These are phyloP conservation scores for Corchorus capsularis DNA, from an alignment of 345 rosid genomes.

Conservation along the genomic window DNA sequence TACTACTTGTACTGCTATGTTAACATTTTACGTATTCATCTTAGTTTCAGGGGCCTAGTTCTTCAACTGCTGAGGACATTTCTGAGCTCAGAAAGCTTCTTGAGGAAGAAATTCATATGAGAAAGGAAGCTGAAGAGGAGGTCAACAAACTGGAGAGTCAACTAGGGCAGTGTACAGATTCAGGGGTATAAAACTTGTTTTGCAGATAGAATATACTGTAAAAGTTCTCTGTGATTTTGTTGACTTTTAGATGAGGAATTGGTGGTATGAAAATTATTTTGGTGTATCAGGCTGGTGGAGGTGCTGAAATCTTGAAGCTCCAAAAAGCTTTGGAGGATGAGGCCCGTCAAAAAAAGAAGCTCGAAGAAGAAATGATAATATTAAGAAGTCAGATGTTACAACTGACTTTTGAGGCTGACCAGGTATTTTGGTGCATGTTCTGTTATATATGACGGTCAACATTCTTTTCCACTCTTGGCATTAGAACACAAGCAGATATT, in stretches of 20 bases:
- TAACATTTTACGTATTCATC: background rate
- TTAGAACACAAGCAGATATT: background rate
- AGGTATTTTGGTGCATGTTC: constrained; percentile 48
- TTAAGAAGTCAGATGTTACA: constrained; percentile 84
- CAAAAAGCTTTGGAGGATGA: constrained; percentile 81
- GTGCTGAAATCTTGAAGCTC: constrained; percentile 69
- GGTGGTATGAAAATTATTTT: constrained; percentile 23
- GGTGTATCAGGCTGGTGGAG: constrained; percentile 58
- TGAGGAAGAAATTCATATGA: constrained; percentile 63
- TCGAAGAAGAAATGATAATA: constrained; percentile 75
- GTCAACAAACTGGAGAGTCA: constrained; percentile 63
- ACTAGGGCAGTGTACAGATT: constrained; percentile 49
- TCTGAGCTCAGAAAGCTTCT: constrained; percentile 57
- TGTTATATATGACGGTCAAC: background rate
- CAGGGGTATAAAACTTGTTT: constrained; percentile 55
- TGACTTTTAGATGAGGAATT: constrained; percentile 9
- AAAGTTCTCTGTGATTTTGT: background rate
- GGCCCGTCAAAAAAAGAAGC: constrained; percentile 68
- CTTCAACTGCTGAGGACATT: constrained; percentile 47
- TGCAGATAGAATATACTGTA: background rate
- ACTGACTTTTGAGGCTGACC: constrained; percentile 87
- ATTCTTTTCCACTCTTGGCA: background rate
- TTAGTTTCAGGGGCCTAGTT: constrained; percentile 41
- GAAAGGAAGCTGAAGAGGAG: constrained; percentile 87
- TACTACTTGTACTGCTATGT: background rate